Evolutionary conservation across 2,329 filamentous ascomycete genomes (phyloP), one percentile per base, ranked within the genome.

Genomic region (Ophiostoma novo-ulmi): DNA sequence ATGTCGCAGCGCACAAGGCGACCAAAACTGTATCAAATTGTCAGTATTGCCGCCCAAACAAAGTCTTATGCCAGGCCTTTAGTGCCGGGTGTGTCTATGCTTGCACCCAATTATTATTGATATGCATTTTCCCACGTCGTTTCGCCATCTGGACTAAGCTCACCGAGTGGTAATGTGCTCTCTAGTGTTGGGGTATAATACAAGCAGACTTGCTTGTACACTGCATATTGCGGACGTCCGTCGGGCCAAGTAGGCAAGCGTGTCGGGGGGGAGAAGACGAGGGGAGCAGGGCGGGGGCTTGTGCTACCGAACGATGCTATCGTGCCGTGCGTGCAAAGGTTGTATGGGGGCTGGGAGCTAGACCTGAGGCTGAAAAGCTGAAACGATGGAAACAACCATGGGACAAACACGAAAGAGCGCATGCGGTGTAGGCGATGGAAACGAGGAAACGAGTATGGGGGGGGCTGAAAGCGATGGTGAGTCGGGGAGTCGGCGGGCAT

Each of bases 1-100:
- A 99, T 99, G 79, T 99, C 95, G 82, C 95, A 99, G 77, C 95
- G 94, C 77, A 99, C 95, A 76, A 99, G 91, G 75, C 95, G 93
- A 75, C 95, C 95, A 84, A 97, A 99, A 81, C 94, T 98, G 11
- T 39, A 13, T 22, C 31, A 58, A 14, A 70, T 72, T 75, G 83
- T 86, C 80, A 84, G 83, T 79, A 83, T 80, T 80, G 85, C 81
- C 14, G 26, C 63, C 83, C 44, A 48, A 48, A 20, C 44, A 48
- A 48, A 48, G 5, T 48, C 5, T 20, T 20, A 78, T 52, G n/a
- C 13, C 31, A 10, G 3, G 48, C 11, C 11, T 31, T 36, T 35
- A 4, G 26, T 63, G 26, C 26, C 8, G 11, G 35, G 8, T 6
- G 36, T 65, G 63, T 14, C 20, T 20, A n/a, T 6, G 35, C 14